A percentile compares a stretch with the other conserved stretches of the same genome.
Evolutionary conservation across 1,284 basidiomycete genomes (phyloP).

Genomic region (Crucibulum cyathiforme): DNA sequence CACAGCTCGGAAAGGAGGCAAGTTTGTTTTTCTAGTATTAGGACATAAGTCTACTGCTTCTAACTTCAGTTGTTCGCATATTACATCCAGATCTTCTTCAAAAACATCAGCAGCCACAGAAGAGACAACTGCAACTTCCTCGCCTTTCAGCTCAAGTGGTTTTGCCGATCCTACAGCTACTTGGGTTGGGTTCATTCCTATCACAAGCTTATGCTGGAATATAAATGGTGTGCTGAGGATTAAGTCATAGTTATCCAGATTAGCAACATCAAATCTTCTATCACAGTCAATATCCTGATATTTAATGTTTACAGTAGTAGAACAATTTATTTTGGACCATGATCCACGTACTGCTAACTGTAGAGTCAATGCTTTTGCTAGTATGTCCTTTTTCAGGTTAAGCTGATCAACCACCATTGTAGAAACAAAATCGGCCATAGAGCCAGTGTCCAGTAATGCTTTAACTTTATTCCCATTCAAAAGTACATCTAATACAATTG

Average conservation of each 20-base stretch:
- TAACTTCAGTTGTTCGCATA: background rate
- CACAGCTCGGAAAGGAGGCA: background rate
- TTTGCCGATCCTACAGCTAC: background rate
- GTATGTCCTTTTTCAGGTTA: background rate
- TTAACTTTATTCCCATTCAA: slow-evolving; percentile 5
- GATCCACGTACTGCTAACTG: slow-evolving; percentile 8
- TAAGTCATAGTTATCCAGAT: slow-evolving; percentile 6
- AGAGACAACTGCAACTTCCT: too few relatives aligned
- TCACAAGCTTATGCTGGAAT: background rate
- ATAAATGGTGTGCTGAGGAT: slow-evolving; percentile 1
- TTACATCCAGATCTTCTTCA: too few relatives aligned
- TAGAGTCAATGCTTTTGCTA: too few relatives aligned
- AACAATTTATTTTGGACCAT: background rate
- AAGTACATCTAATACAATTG: background rate
- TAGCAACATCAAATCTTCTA: slow-evolving; percentile 2
- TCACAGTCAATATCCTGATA: slow-evolving; percentile 2
- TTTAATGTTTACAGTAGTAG: background rate
- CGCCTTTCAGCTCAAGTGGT: background rate
- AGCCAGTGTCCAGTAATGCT: too few relatives aligned
- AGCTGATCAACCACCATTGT: slow-evolving; percentile 7
- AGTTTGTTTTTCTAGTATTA: background rate
- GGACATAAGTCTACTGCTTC: background rate
- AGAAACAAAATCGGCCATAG: slow-evolving; percentile 10
- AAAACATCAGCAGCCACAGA: too few relatives aligned
- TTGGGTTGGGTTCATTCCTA: too few relatives aligned